phyloP scores from a whole-genome alignment of 768 basidiomycete species.

The Pleurotus giganteus region DNA sequence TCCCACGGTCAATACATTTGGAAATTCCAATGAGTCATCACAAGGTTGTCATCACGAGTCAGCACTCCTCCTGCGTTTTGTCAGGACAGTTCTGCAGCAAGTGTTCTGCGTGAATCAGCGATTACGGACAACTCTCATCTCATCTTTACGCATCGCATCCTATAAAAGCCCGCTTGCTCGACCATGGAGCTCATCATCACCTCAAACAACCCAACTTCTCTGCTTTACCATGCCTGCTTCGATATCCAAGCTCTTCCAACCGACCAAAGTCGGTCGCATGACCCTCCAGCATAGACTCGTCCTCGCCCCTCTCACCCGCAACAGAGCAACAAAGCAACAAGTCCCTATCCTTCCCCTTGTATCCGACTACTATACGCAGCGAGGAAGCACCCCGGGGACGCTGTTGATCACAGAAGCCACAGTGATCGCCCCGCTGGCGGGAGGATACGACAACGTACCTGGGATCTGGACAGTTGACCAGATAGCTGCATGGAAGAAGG shows the following conservation, averaged over 20 bases:
- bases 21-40: too few species aligned
- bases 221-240: not conserved
- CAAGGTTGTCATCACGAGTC: too few species aligned
- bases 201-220: not conserved
- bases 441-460: constrained; percentile 28
- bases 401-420: constrained; percentile 35
- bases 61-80: too few species aligned
- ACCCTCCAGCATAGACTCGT: constrained; percentile 39
- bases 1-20: too few species aligned
- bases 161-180: too few species aligned
- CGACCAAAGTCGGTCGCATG: constrained; percentile 30
- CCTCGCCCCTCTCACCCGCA: constrained; percentile 44
- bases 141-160: too few species aligned
- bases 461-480: constrained; percentile 40
- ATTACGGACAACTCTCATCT: too few species aligned
- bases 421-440: constrained; percentile 24
- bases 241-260: constrained; percentile 29
- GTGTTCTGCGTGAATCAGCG: too few species aligned
- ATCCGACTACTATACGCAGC: constrained; percentile 18
- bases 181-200: not conserved
- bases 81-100: too few species aligned
- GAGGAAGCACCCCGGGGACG: constrained; percentile 20
- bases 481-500: constrained; percentile 39
- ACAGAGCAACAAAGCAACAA: constrained; percentile 26
- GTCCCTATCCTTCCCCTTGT: constrained; percentile 25